These are phyloP conservation scores for Populus simonii DNA, from an alignment of 345 rosid species.

Conservation along the genomic window DNA sequence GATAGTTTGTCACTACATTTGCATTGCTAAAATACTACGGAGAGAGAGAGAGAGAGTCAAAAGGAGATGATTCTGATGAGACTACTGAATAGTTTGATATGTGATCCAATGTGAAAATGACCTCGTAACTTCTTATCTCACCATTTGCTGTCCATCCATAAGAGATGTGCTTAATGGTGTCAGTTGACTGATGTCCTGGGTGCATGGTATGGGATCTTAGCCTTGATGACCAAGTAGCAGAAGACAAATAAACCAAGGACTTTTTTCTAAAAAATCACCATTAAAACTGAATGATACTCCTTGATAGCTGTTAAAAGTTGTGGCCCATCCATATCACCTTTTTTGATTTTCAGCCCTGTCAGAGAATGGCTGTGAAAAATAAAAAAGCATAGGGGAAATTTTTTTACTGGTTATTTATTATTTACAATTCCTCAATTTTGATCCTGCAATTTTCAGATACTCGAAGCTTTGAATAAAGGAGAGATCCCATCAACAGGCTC, in stretches of 20 bases:
- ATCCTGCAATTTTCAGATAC: slow-evolving; percentile 57
- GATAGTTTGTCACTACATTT: neutral
- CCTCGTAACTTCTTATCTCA: neutral
- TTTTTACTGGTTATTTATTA: neutral
- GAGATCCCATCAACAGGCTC: slow-evolving; percentile 99
- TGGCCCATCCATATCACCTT: neutral
- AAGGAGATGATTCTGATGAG: neutral
- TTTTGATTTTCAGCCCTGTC: neutral
- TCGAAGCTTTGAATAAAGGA: slow-evolving; percentile 96
- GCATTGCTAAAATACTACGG: no score
- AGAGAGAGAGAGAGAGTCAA: no score
- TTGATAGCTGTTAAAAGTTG: neutral
- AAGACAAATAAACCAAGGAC: no score
- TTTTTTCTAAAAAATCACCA: no score
- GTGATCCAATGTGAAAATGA: neutral
- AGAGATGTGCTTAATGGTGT: slow-evolving; percentile 1
- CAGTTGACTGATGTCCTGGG: neutral
- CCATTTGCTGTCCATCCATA: neutral
- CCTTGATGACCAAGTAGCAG: no score
- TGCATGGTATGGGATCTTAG: neutral
- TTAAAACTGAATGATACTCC: neutral
- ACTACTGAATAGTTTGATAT: neutral
- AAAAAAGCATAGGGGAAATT: neutral
- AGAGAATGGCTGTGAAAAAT: neutral
- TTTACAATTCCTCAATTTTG: neutral